phyloP scores from a whole-genome alignment of 163 green algal genomes.

The Picocystis sp. region DNA sequence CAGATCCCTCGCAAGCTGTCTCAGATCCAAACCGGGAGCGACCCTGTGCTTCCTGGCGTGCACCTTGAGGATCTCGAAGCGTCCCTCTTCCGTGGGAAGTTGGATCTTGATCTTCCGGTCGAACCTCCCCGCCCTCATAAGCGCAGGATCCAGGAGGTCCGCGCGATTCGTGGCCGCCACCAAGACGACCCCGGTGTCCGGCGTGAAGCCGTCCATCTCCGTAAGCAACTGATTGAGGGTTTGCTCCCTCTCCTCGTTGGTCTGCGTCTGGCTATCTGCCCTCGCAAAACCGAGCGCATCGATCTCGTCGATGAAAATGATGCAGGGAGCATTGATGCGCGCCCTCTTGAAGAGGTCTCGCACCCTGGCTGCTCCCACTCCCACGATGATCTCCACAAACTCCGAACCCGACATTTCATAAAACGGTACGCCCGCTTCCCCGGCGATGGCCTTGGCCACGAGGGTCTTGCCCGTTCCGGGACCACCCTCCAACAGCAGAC shows the following conservation, averaged over 20 bases:
- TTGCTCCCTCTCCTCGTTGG: slow-evolving; percentile 90
- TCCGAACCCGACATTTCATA: slow-evolving; percentile 76
- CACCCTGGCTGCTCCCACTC: slow-evolving; percentile 85
- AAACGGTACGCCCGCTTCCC: slow-evolving; percentile 90
- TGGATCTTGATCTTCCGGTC: slow-evolving; percentile 78
- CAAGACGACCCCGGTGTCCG: slow-evolving; percentile 81
- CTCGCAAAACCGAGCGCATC: slow-evolving; percentile 77
- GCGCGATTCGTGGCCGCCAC: slow-evolving; percentile 85
- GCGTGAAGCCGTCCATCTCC: slow-evolving; percentile 96
- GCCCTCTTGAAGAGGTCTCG: slow-evolving; percentile 93
- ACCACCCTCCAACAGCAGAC: slow-evolving; percentile 84
- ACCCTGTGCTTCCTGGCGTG: slow-evolving; percentile 30
- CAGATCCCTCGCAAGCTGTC: slow-evolving; percentile 67
- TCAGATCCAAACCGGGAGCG: slow-evolving; percentile 44
- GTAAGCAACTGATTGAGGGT: slow-evolving; percentile 96
- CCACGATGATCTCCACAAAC: slow-evolving; percentile 95
- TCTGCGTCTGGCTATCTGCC: slow-evolving; percentile 29
- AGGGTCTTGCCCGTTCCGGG: slow-evolving; percentile 95
- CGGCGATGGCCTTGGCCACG: slow-evolving; percentile 80
- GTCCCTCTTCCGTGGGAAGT: slow-evolving; percentile 50
- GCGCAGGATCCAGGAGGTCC: slow-evolving; percentile 81
- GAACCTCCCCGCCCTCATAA: slow-evolving; percentile 84
- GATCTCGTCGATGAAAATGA: slow-evolving; percentile 99
- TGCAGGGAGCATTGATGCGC: slow-evolving; percentile 62
- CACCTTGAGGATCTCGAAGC: slow-evolving; percentile 67